A percentile compares a stretch with the other conserved stretches of the same genome.
Conservation (phyloP, 768 basidiomycete species). For the Crepidotus variabilis region DNA sequence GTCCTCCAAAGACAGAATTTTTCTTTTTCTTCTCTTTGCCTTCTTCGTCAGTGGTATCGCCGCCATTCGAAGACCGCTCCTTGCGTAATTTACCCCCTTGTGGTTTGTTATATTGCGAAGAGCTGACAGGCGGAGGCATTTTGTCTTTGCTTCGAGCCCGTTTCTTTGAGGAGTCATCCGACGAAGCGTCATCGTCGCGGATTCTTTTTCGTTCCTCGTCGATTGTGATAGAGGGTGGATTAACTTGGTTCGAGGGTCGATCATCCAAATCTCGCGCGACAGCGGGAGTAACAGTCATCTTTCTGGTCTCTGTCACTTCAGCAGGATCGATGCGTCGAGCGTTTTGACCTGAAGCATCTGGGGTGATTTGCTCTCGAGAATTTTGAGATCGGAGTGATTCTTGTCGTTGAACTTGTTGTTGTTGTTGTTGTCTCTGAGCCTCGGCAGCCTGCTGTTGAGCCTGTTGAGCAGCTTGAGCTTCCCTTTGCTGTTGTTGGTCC, state of each 20-base stretch:
- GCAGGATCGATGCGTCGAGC: conserved; percentile 52
- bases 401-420: conserved; percentile 25
- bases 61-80: conserved; percentile 26
- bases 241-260: conserved; percentile 21
- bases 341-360: conserved; percentile 13
- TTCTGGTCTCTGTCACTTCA: conserved; percentile 68
- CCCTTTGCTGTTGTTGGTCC: conserved; percentile 22
- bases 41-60: conserved; percentile 29
- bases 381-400: conserved; percentile 37
- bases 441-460: conserved; percentile 22
- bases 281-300: conserved; percentile 74
- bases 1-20: conserved; percentile 65
- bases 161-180: conserved; percentile 32
- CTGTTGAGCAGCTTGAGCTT: conserved; percentile 25
- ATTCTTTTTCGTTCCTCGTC: conserved; percentile 41
- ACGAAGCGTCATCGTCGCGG: conserved; percentile 40
- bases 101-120: conserved; percentile 28
- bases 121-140: conserved; percentile 43
- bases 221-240: conserved; percentile 28
- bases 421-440: conserved; percentile 18
- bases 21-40: conserved; percentile 60
- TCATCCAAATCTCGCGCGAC: conserved; percentile 59
- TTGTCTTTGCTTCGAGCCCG: conserved; percentile 55
- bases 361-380: conserved; percentile 46
- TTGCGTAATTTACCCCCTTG: conserved; percentile 40